These are phyloP conservation scores for Kwoniella sp. DNA, from an alignment of 768 basidiomycete genomes.

Conservation along the genomic window DNA sequence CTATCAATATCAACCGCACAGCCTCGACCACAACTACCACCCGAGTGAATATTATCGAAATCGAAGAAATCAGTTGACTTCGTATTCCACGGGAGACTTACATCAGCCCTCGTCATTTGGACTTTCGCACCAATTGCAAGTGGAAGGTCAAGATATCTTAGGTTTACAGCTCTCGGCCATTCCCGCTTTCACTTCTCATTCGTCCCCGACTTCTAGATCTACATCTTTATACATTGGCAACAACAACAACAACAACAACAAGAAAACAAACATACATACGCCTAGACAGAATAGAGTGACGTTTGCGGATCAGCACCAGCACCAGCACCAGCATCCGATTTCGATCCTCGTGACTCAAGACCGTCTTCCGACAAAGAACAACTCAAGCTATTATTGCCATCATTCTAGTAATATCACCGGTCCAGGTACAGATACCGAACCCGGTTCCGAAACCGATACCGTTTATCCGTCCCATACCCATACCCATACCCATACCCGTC, in stretches of 20 bases:
- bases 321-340: neutral
- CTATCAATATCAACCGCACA: neutral
- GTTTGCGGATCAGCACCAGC: neutral
- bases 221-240: neutral
- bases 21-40: neutral
- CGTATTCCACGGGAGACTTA: conserved; percentile 3
- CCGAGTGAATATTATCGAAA: neutral
- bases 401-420: neutral
- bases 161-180: neutral
- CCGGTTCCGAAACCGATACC: neutral
- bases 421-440: neutral
- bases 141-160: neutral
- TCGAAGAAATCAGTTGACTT: neutral
- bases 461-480: no score
- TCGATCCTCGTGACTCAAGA: neutral
- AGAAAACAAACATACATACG: neutral
- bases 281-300: conserved; percentile 1
- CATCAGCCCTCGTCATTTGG: conserved; percentile 2
- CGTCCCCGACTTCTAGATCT: conserved; percentile 1
- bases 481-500: no score
- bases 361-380: neutral
- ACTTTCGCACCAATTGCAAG: neutral
- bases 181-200: neutral
- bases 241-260: neutral
- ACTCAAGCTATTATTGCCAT: neutral